A percentile compares a stretch with the other conserved stretches of the same genome.
phyloP scores from a whole-genome alignment of 805 yeast species.

The Monosporozyma solicola region DNA sequence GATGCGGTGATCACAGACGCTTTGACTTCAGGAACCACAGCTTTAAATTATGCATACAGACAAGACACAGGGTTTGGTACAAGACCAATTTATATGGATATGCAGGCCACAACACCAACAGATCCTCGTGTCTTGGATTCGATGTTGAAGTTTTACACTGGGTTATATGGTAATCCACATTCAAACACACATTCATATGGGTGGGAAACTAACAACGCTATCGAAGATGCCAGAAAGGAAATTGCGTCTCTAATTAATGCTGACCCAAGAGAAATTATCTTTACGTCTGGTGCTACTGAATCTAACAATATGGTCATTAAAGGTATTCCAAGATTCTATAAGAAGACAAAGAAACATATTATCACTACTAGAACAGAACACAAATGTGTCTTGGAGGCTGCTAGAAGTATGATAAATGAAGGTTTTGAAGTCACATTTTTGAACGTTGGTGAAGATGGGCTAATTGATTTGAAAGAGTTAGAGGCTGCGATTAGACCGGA shows the following conservation, averaged over 20 bases:
- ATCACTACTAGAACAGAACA: constrained; percentile 97
- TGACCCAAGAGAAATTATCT: constrained; percentile 92
- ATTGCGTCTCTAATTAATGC: constrained; percentile 82
- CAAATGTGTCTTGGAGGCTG: constrained; percentile 96
- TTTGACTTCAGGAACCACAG: constrained; percentile 22
- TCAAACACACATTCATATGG: constrained; percentile 96
- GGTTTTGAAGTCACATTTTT: constrained; percentile 94
- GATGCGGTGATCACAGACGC: constrained; percentile 6
- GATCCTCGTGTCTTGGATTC: constrained; percentile 93
- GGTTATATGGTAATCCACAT: constrained; percentile 95
- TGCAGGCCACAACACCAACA: constrained; percentile 97
- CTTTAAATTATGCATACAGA: constrained; percentile 33
- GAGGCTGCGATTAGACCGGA: constrained; percentile 82
- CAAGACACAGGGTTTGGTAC: constrained; percentile 45
- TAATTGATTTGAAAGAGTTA: constrained; percentile 67
- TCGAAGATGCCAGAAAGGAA: constrained; percentile 76
- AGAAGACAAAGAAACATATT: constrained; percentile 82
- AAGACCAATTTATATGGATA: constrained; percentile 91
- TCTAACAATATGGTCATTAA: constrained; percentile 90
- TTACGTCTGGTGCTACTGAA: constrained; percentile 98
- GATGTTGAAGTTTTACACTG: constrained; percentile 81
- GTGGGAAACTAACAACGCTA: constrained; percentile 94
- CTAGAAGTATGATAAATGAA: constrained; percentile 90
- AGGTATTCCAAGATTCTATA: constrained; percentile 92
- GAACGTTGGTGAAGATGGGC: constrained; percentile 74